Percentiles rank a stretch among this genome's conserved stretches.
phyloP scores from a whole-genome alignment of 169 alveolate genomes.

The Amoebophrya sp. region DNA sequence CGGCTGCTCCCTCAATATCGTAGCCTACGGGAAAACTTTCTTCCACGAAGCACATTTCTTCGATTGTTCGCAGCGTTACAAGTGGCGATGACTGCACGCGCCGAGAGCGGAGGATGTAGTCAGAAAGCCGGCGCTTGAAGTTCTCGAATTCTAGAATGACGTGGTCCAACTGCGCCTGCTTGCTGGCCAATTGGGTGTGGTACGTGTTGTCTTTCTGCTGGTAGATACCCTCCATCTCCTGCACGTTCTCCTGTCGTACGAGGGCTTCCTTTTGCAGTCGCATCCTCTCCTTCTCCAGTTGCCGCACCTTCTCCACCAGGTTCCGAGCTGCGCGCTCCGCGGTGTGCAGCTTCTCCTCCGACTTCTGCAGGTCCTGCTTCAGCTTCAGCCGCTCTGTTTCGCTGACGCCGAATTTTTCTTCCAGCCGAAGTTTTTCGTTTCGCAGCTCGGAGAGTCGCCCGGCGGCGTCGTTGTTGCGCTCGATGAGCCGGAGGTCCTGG shows the following conservation, averaged over 20 bases:
- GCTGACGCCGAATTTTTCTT: not conserved
- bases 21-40: not conserved
- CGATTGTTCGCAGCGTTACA: not conserved
- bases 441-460: not conserved
- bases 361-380: not conserved
- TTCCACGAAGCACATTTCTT: slow-evolving; percentile 7
- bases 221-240: not conserved
- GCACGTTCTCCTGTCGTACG: not conserved
- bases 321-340: not conserved
- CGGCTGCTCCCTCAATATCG: no score
- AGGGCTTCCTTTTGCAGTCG: not conserved
- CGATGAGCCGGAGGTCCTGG: not conserved
- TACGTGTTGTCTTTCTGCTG: not conserved
- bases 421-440: not conserved
- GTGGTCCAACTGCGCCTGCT: not conserved
- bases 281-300: not conserved
- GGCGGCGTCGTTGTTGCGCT: not conserved
- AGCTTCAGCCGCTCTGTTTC: not conserved
- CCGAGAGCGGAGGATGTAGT: not conserved
- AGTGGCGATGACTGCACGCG: not conserved
- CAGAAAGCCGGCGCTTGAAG: not conserved
- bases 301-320: not conserved
- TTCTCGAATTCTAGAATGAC: not conserved
- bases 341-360: slow-evolving; percentile 14
- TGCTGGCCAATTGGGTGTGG: not conserved